Base-by-base conservation (phyloP, 345 rosid genomes). In the Heritiera littoralis region DNA sequence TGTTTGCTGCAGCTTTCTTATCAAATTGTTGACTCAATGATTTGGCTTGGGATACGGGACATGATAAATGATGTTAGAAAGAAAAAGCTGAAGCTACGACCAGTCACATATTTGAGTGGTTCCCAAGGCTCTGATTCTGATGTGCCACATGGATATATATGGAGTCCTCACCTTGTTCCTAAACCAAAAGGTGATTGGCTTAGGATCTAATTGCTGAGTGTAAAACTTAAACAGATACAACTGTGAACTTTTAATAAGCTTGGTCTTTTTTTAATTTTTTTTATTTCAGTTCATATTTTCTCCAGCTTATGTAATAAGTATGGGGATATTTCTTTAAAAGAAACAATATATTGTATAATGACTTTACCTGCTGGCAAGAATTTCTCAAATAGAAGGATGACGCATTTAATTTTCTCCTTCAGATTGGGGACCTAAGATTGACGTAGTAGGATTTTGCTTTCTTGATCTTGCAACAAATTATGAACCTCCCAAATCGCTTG, bases 161-260 rank as follows among this genome's bases (percentile, higher is more conserved):
- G 99, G 99, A 97, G 99, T 84, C 98, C 98, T 76, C 95, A 93
- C 71, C 98, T 93, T 78, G 98, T 94, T 79, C 99, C 99, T 56
- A 97, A 97, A 88, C 98, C 98, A 77, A 94, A 97, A 97, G 99
- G 99, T 97, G 82, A 72, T 69, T 30, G 40, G 51, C 63, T 46
- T 66, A 17, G 30, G 48, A 52, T 81, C 23, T 67, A 74, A 54
- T 80, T 72, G 17, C 11, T 20, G 46, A 1, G 59, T 52, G 17
- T 40, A 65, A 6, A 54, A 30, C 41, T 51, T 46, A 60, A 40
- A 46, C 14, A 40, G 58, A 55, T 69, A 15, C 30, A n/a, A 18
- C 38, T 66, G 17, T 58, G 40, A 41, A 6, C 18, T 69, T 59
- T 45, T 13, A 20, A 5, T 63, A 49, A 18, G 20, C 48, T n/a